Base-by-base conservation (phyloP, 2,329 filamentous ascomycete genomes). In the Fonsecaea monophora region DNA sequence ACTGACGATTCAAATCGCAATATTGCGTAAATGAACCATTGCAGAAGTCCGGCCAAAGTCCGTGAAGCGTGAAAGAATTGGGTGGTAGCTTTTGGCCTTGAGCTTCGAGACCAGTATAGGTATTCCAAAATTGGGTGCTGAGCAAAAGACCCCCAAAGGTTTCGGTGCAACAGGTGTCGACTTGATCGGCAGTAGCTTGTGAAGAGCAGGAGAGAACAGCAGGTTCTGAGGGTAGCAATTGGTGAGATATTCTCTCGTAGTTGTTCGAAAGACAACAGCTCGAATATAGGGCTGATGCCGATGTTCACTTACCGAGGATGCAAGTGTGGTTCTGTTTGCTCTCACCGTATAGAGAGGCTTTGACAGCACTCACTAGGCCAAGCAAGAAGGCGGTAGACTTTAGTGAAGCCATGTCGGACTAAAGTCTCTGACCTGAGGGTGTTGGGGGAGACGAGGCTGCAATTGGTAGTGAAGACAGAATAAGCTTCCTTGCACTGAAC, bases 101-200 rank as follows among this genome's bases (percentile, higher is more conserved):
- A 12, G 76, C 74, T 74, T 90, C 87, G 37, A 82, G 80, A 2
- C 87, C 87, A 0, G 88, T 90, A 74, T 87, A 87, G 0, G 85
- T 87, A 71, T 83, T 79, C 88, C 88, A 90, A 76, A 87, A 88
- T 70, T 90, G 87, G 0, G 88, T 90, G 64, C 79, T 80, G 2
- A 90, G 79, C 71, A 90, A 73, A 4, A 90, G 80, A 3, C 88
- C 88, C 34, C 88, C 88, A 71, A 80, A 89, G 0, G 88, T 90
- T 78, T 90, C 88, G 15, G 82, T 82, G 72, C 88, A 90, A 81
- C 88, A 90, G 0, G 84, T 84, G 73, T 90, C 87, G 38, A 86
- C 84, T 61, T 79, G 74, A 38, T 72, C 76, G 1, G 79, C 80
- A 30, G 77, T 76, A 5, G 83, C 84, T 1, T 77, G 74, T 21